Evolutionary conservation across 371 early-diverging fungal genomes (phyloP).

Genomic region (Rhizopus microsporus): DNA sequence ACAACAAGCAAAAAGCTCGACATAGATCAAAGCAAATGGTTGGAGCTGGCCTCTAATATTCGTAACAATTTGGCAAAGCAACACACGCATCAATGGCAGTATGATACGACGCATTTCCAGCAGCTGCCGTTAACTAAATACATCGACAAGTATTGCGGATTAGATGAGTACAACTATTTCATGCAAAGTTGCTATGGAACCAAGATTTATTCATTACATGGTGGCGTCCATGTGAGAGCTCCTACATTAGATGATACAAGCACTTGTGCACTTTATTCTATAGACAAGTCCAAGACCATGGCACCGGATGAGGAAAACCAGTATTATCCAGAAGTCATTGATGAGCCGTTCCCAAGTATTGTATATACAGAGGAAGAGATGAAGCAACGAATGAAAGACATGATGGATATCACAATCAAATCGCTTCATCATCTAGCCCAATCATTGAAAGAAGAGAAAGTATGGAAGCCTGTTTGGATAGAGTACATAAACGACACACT

Average conservation of each 20-base stretch:
- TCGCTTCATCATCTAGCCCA: constrained; percentile 21
- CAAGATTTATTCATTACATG: constrained; percentile 18
- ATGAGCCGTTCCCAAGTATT: constrained; percentile 25
- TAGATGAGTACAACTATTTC: constrained; percentile 27
- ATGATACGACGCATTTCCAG: not conserved
- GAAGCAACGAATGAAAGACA: constrained; percentile 24
- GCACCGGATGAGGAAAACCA: not conserved
- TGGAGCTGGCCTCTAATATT: constrained; percentile 34
- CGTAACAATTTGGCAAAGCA: constrained; percentile 20
- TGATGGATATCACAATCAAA: constrained; percentile 22
- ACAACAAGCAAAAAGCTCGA: not conserved
- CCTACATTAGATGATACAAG: constrained; percentile 10
- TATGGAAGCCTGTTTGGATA: constrained; percentile 32
- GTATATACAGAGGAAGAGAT: constrained; percentile 38
- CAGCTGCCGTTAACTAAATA: not conserved
- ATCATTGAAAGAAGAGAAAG: constrained; percentile 19
- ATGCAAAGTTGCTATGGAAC: constrained; percentile 35
- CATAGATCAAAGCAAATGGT: constrained; percentile 25
- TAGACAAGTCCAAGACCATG: not conserved
- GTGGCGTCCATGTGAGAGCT: constrained; percentile 15
- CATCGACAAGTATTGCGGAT: constrained; percentile 1
- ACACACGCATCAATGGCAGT: constrained; percentile 10
- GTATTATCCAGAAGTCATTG: constrained; percentile 12
- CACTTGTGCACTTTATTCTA: constrained; percentile 28
- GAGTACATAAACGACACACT: constrained; percentile 29